Evolutionary conservation across 1,284 basidiomycete species (phyloP).

Genomic region (Porodaedalea pini): DNA sequence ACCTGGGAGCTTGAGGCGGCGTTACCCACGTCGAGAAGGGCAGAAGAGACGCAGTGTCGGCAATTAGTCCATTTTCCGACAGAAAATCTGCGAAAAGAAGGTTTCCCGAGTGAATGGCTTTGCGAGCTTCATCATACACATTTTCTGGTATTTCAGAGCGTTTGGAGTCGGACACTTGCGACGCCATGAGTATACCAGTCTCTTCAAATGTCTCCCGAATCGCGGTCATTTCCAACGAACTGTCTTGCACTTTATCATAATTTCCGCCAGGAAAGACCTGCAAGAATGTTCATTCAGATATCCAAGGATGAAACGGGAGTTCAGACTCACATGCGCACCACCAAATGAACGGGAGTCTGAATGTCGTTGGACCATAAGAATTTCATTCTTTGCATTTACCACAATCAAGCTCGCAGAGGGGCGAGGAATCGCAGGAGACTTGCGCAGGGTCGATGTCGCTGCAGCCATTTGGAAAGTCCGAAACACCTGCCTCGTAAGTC

Average conservation of each 20-base stretch:
- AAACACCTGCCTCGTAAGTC: no score
- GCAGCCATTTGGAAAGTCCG: no score
- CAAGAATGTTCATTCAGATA: slow-evolving; percentile 3
- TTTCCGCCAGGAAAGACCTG: slow-evolving; percentile 76
- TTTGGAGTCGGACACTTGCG: slow-evolving; percentile 24
- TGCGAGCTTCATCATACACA: slow-evolving; percentile 50
- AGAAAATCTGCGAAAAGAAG: slow-evolving; percentile 53
- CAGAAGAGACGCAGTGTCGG: slow-evolving; percentile 45
- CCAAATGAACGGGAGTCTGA: slow-evolving; percentile 58
- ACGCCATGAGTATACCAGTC: slow-evolving; percentile 61
- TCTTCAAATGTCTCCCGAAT: slow-evolving; percentile 75
- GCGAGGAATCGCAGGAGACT: slow-evolving; percentile 6
- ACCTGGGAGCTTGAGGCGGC: slow-evolving; percentile 51
- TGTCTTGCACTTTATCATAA: slow-evolving; percentile 55
- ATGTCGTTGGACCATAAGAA: slow-evolving; percentile 66
- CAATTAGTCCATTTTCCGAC: slow-evolving; percentile 38
- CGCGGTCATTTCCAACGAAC: slow-evolving; percentile 53
- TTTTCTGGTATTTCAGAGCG: slow-evolving; percentile 32
- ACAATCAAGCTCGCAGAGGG: slow-evolving; percentile 61
- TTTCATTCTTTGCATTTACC: slow-evolving; percentile 59
- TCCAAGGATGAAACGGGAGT: background rate
- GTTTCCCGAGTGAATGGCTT: slow-evolving; percentile 50
- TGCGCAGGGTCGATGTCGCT: no score
- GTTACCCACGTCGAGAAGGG: slow-evolving; percentile 74
- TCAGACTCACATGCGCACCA: slow-evolving; percentile 55